Base-by-base conservation (phyloP, 2,329 filamentous ascomycete species). In the Fusarium gaditjirri region DNA sequence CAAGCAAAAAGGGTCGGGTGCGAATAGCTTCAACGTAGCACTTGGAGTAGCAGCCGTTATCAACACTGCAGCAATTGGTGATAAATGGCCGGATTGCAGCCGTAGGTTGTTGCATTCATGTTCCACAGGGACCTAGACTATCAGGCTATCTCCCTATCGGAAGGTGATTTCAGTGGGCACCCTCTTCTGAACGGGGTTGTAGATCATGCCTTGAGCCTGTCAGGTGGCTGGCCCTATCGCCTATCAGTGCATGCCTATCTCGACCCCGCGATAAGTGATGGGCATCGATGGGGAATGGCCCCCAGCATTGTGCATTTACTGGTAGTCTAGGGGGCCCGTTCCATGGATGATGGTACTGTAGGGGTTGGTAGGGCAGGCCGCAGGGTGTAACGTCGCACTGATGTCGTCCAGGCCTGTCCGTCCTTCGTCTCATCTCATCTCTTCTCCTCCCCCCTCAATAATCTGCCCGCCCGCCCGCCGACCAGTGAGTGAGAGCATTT, bases 31-130 rank as follows among this genome's bases (percentile, higher is more conserved):
- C 47, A 68, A 68, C 64, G 65, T 68, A 66, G 61, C 61, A 66
- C 43, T 47, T 35, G 53, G 17, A 42, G 54, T 56, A 46, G 35
- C 64, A 68, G 38, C 56, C 64, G 65, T 63, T 63, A 68, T 68
- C 64, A 31, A 17, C 13, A 23, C 8, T 16, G 42, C 33, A 47
- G 25, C 35, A 47, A 68, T 68, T 68, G 64, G 65, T 55, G 57
- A 68, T 68, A 68, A 68, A 68, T 68, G 64, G 44, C 65, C 65
- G 65, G 64, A 68, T 68, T 68, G 65, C 12, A 56, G 64, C 65
- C 65, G 65, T 55, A 61, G 64, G 50, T 41, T 69, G 66, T 69
- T 69, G 59, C 66, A 69, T 69, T 36, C 49, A 67, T 67, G 65
- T 68, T 56, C 44, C 65, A 68, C 65, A 63, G n/a, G 29, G 35